A percentile compares a stretch with the other conserved stretches of the same genome.
Evolutionary conservation across 164 flowering plant genomes (phyloP).

Genomic region (Cinnamomum micranthum): DNA sequence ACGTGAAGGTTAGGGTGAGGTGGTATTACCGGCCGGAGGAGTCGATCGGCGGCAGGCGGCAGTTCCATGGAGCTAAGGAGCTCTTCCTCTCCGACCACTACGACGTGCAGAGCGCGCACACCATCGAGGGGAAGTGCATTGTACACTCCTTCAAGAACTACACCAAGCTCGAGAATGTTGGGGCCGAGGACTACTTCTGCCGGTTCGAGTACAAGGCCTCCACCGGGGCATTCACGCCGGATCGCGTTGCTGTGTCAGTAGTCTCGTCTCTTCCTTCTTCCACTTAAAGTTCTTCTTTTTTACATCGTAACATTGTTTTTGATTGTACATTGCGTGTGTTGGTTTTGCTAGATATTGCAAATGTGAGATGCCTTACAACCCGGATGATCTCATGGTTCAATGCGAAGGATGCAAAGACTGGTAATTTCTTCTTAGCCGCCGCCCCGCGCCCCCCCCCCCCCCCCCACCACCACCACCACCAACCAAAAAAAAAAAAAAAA

Average conservation of each 20-base stretch:
- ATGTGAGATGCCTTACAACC: slow-evolving; percentile 27
- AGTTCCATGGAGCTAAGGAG: slow-evolving; percentile 66
- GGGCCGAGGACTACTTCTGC: slow-evolving; percentile 57
- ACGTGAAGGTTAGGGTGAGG: slow-evolving; percentile 49
- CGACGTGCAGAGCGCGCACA: slow-evolving; percentile 60
- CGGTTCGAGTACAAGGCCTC: slow-evolving; percentile 66
- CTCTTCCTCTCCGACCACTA: slow-evolving; percentile 58
- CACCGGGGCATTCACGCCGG: slow-evolving; percentile 56
- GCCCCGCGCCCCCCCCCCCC: no score
- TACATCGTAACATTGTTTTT: neutral
- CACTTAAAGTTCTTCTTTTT: neutral
- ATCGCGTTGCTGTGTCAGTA: slow-evolving; percentile 67
- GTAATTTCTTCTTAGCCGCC: slow-evolving; percentile 10
- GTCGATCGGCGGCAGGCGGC: slow-evolving; percentile 55
- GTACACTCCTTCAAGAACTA: slow-evolving; percentile 60
- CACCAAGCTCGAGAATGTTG: slow-evolving; percentile 58
- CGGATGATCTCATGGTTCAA: slow-evolving; percentile 24
- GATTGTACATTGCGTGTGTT: neutral
- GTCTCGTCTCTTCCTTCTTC: neutral
- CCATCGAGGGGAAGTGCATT: slow-evolving; percentile 64
- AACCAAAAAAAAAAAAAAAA: no score
- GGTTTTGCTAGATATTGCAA: slow-evolving; percentile 16
- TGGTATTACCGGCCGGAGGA: slow-evolving; percentile 75
- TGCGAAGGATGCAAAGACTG: slow-evolving; percentile 25
- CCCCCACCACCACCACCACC: no score